A percentile compares a stretch with the other conserved stretches of the same genome.
phyloP scores from a whole-genome alignment of 345 rosid species.

The Gossypium australe region DNA sequence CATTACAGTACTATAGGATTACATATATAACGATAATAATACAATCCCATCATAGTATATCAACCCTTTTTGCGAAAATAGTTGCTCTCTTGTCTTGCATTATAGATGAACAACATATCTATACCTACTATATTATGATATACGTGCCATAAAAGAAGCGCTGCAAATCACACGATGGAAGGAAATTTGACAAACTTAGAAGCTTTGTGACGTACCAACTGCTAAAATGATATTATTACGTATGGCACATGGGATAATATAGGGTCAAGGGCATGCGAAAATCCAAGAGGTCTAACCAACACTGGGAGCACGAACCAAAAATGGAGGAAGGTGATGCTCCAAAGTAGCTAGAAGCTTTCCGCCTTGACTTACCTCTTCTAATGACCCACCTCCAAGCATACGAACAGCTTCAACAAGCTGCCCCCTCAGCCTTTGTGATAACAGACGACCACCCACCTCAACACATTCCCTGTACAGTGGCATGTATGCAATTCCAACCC shows the following conservation, averaged over 20 bases:
- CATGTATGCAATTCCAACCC: slow-evolving; percentile 73
- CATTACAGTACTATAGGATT: background rate
- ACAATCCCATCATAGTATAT: slow-evolving; percentile 29
- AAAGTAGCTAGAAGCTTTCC: slow-evolving; percentile 54
- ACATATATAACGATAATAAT: slow-evolving; percentile 4
- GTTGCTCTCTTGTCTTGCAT: slow-evolving; percentile 29
- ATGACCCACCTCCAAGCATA: slow-evolving; percentile 60
- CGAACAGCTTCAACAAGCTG: slow-evolving; percentile 73
- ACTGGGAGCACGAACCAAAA: slow-evolving; percentile 40
- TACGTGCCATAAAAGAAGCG: background rate
- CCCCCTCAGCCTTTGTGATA: slow-evolving; percentile 77
- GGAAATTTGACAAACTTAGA: slow-evolving; percentile 24
- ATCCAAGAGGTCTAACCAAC: slow-evolving; percentile 15
- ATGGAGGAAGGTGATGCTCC: slow-evolving; percentile 80
- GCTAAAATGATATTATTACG: slow-evolving; percentile 22
- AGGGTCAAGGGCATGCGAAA: slow-evolving; percentile 19
- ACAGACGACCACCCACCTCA: slow-evolving; percentile 48
- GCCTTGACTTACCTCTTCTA: slow-evolving; percentile 47
- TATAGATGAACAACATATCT: slow-evolving; percentile 18
- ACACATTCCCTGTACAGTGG: slow-evolving; percentile 79
- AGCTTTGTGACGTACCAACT: slow-evolving; percentile 25
- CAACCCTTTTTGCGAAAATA: slow-evolving; percentile 15
- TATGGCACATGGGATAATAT: slow-evolving; percentile 21
- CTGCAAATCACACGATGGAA: slow-evolving; percentile 25
- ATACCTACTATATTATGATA: slow-evolving; percentile 19